phyloP scores from a whole-genome alignment of 768 basidiomycete genomes.

The Tremella mesenterica region DNA sequence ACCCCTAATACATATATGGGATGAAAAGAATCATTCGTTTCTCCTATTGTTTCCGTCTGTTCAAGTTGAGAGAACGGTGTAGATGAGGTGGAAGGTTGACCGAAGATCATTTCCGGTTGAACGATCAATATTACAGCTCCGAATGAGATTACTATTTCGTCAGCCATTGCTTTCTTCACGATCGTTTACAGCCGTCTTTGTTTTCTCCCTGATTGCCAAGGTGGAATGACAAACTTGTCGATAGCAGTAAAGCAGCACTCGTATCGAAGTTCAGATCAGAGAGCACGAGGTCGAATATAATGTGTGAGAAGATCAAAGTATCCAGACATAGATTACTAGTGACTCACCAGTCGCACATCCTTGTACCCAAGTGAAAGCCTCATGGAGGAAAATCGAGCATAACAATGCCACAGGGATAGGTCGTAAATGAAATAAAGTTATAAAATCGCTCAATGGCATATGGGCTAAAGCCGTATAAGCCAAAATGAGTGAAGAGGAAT shows the following conservation, averaged over 20 bases:
- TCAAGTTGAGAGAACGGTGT: too few relatives aligned
- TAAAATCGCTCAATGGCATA: neutral
- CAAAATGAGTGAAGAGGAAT: neutral
- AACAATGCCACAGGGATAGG: neutral
- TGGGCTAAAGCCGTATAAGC: neutral
- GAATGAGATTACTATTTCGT: conserved; percentile 4
- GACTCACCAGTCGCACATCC: neutral
- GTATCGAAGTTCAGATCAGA: too few relatives aligned
- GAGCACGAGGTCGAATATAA: too few relatives aligned
- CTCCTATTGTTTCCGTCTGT: too few relatives aligned
- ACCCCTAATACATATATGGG: neutral
- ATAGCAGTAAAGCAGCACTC: too few relatives aligned
- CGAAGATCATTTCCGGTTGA: neutral
- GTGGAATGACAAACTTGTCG: too few relatives aligned
- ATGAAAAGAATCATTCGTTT: neutral
- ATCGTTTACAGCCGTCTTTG: too few relatives aligned
- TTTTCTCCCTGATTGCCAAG: too few relatives aligned
- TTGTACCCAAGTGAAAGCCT: neutral
- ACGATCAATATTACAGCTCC: neutral
- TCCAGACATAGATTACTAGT: neutral
- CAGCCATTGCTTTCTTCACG: too few relatives aligned
- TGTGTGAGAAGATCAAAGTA: too few relatives aligned
- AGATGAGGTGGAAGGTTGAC: too few relatives aligned
- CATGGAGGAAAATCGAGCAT: neutral
- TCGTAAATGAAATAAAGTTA: neutral